phyloP scores from a whole-genome alignment of 345 rosid species.

The Punica granatum region DNA sequence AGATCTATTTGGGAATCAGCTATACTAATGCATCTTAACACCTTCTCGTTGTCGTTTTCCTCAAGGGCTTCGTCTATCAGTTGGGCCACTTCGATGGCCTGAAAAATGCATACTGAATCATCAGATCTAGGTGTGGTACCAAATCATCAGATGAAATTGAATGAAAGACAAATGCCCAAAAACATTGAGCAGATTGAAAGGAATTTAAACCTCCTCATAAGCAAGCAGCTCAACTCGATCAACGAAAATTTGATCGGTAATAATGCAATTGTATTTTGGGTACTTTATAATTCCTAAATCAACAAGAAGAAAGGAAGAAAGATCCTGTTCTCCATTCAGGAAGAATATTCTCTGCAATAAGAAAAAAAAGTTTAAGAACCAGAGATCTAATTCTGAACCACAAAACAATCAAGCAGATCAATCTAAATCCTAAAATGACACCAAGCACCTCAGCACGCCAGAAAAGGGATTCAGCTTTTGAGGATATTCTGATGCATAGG shows the following conservation, averaged over 20 bases:
- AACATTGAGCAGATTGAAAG: conserved; percentile 9
- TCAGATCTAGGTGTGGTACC: no score
- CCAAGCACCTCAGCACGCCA: conserved; percentile 67
- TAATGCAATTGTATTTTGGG: conserved; percentile 63
- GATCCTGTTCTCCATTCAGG: conserved; percentile 83
- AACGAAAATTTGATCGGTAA: conserved; percentile 49
- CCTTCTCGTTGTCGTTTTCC: conserved; percentile 36
- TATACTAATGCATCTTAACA: conserved; percentile 52
- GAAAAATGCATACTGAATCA: conserved; percentile 18
- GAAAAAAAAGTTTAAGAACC: background rate
- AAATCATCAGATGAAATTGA: no score
- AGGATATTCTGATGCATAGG: conserved; percentile 43
- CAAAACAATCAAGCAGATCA: background rate
- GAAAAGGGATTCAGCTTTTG: conserved; percentile 53
- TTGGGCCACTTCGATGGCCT: conserved; percentile 94
- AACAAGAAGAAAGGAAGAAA: conserved; percentile 68
- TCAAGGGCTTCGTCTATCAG: conserved; percentile 82
- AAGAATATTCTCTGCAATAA: conserved; percentile 81
- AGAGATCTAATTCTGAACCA: background rate
- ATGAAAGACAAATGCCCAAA: conserved; percentile 7
- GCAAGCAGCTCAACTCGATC: conserved; percentile 49
- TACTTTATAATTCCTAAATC: conserved; percentile 79
- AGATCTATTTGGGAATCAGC: conserved; percentile 45
- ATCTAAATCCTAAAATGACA: background rate
- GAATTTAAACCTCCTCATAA: conserved; percentile 75